phyloP scores from a whole-genome alignment of 495 filamentous ascomycete species.

The Annulohypoxylon nitens region DNA sequence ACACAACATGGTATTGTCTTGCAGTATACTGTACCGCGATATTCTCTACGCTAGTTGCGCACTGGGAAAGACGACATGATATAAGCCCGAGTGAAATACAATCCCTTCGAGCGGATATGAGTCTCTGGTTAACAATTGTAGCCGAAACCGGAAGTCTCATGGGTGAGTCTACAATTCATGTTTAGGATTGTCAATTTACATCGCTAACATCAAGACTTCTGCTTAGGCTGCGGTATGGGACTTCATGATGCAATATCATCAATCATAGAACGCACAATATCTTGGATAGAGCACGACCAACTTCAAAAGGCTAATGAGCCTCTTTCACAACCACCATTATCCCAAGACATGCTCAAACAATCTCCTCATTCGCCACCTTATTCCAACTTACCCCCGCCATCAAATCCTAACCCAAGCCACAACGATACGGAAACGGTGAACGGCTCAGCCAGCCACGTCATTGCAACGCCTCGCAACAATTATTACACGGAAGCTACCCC shows the following conservation, averaged over 20 bases:
- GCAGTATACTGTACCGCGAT: slow-evolving; percentile 80
- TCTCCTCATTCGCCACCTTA: slow-evolving; percentile 50
- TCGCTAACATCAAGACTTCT: slow-evolving; percentile 12
- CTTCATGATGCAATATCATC: slow-evolving; percentile 55
- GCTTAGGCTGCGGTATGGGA: slow-evolving; percentile 53
- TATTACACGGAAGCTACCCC: slow-evolving; percentile 45
- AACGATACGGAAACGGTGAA: slow-evolving; percentile 42
- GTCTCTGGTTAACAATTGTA: slow-evolving; percentile 75
- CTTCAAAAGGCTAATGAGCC: slow-evolving; percentile 50
- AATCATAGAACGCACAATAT: slow-evolving; percentile 59
- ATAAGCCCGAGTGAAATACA: slow-evolving; percentile 66
- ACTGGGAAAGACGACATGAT: slow-evolving; percentile 73
- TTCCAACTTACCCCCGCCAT: slow-evolving; percentile 36
- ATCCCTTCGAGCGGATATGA: slow-evolving; percentile 74
- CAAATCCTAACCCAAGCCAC: slow-evolving; percentile 35
- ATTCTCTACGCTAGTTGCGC: slow-evolving; percentile 76
- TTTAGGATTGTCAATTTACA: neutral
- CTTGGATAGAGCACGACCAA: slow-evolving; percentile 59
- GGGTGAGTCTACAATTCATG: slow-evolving; percentile 59
- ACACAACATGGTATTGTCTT: slow-evolving; percentile 83
- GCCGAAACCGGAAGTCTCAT: slow-evolving; percentile 72
- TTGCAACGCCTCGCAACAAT: slow-evolving; percentile 39
- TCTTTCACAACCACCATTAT: slow-evolving; percentile 33
- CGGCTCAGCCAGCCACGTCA: slow-evolving; percentile 45
- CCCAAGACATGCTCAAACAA: slow-evolving; percentile 48